Conservation (phyloP, 257 asterid species). For the Lycium barbarum region DNA sequence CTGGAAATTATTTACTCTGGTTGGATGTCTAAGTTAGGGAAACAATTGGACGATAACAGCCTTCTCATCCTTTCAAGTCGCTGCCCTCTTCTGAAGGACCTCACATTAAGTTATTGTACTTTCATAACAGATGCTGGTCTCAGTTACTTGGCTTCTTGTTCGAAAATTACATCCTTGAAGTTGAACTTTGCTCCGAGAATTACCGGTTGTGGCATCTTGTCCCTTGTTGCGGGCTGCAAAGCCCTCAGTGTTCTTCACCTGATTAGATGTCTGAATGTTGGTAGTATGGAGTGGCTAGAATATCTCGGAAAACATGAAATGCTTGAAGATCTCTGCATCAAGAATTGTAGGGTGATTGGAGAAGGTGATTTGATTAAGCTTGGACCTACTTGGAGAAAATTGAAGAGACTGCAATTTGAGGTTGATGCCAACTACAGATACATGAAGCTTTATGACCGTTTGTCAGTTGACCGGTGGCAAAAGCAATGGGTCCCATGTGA, state of each 20-base stretch:
- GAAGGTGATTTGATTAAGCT: slow-evolving; percentile 83
- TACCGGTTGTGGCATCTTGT: slow-evolving; percentile 79
- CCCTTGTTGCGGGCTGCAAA: slow-evolving; percentile 75
- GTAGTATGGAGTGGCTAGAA: slow-evolving; percentile 79
- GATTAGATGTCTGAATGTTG: slow-evolving; percentile 65
- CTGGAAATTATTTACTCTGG: slow-evolving; percentile 81
- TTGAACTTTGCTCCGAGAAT: slow-evolving; percentile 74
- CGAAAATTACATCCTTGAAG: slow-evolving; percentile 63
- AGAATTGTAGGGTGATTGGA: slow-evolving; percentile 80
- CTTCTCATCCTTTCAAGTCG: slow-evolving; percentile 57
- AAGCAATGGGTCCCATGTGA: slow-evolving; percentile 71
- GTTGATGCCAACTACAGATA: slow-evolving; percentile 78
- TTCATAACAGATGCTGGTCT: slow-evolving; percentile 79
- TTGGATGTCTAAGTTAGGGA: slow-evolving; percentile 89
- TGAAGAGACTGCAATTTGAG: slow-evolving; percentile 75
- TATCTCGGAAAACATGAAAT: slow-evolving; percentile 74
- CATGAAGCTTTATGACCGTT: slow-evolving; percentile 69
- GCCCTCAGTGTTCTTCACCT: slow-evolving; percentile 66
- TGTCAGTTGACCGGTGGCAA: slow-evolving; percentile 71
- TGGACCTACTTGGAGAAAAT: slow-evolving; percentile 62
- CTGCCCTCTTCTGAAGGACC: slow-evolving; percentile 64
- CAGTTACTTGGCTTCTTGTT: slow-evolving; percentile 66
- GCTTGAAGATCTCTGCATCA: slow-evolving; percentile 77
- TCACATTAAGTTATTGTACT: slow-evolving; percentile 78
- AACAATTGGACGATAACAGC: slow-evolving; percentile 75